These are phyloP conservation scores for Chrysanthemum seticuspe DNA, from an alignment of 129 eudicot genomes.

Conservation along the genomic window DNA sequence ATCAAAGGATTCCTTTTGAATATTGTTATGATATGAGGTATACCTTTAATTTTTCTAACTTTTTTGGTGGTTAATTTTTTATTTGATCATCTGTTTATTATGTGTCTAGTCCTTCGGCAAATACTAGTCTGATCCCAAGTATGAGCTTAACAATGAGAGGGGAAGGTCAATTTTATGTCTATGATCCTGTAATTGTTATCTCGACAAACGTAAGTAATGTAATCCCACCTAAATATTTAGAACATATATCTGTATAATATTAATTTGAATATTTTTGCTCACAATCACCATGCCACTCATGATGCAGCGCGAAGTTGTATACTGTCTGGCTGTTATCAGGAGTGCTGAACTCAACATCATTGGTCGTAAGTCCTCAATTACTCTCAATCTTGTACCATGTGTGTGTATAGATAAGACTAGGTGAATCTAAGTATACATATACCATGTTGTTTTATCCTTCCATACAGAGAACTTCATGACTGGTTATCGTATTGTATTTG, in stretches of 20 bases:
- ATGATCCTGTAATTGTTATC: constrained; percentile 82
- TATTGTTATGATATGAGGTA: constrained; percentile 94
- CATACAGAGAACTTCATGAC: constrained; percentile 92
- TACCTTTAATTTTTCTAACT: not conserved
- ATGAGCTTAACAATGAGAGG: constrained; percentile 76
- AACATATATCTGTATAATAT: not conserved
- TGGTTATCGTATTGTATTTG: constrained; percentile 89
- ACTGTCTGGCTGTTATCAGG: constrained; percentile 84
- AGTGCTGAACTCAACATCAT: constrained; percentile 76
- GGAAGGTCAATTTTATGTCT: constrained; percentile 56
- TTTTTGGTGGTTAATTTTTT: constrained; percentile 7
- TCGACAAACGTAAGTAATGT: constrained; percentile 54
- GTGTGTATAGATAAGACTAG: not conserved
- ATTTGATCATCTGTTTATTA: constrained; percentile 19
- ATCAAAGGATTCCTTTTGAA: constrained; percentile 85
- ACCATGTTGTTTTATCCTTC: not conserved
- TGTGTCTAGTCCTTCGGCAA: constrained; percentile 56
- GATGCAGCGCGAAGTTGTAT: constrained; percentile 64
- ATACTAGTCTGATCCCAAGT: constrained; percentile 72
- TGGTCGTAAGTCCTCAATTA: constrained; percentile 71
- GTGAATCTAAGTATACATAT: not conserved
- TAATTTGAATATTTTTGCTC: not conserved
- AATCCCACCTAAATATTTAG: not conserved
- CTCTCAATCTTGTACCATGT: constrained; percentile 6
- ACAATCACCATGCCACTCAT: constrained; percentile 9